Evolutionary conservation across 495 filamentous ascomycete species (phyloP).

Genomic region (Penicillium longicatenatum): DNA sequence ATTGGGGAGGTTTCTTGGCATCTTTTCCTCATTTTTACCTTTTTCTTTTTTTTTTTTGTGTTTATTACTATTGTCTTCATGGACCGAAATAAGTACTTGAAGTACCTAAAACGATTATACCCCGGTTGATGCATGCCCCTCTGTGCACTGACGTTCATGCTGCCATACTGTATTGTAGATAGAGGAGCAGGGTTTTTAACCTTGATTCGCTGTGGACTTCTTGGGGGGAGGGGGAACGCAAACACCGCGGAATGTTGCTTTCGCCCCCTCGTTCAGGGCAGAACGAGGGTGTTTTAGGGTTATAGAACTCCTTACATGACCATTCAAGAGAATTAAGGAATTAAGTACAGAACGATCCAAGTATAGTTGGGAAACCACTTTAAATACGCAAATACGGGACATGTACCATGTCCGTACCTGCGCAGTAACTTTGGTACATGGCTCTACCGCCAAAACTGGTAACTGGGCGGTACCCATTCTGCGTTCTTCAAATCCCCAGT

Average conservation of each 20-base stretch:
- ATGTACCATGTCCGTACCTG: slow-evolving; percentile 25
- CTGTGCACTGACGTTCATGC: slow-evolving; percentile 27
- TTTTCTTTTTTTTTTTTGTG: not conserved
- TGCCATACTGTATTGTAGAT: not conserved
- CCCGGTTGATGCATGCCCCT: slow-evolving; percentile 11
- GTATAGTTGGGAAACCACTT: not conserved
- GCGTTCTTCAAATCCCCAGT: slow-evolving; percentile 22
- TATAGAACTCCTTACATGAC: not conserved
- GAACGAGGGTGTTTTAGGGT: not conserved
- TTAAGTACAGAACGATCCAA: no score
- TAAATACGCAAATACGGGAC: not conserved
- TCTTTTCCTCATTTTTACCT: not conserved
- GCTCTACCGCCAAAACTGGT: slow-evolving; percentile 21
- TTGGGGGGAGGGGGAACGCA: no score
- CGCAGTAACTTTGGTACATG: slow-evolving; percentile 34
- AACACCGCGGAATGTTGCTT: not conserved
- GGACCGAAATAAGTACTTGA: not conserved
- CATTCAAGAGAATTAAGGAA: no score
- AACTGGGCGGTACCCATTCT: slow-evolving; percentile 10
- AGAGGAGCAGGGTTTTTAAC: not conserved
- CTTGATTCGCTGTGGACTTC: not conserved
- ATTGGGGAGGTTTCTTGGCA: not conserved
- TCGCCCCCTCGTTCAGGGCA: not conserved
- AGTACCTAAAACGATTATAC: not conserved
- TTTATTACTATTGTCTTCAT: not conserved